A percentile compares a stretch with the other conserved stretches of the same genome.
Conservation (phyloP, 2,329 filamentous ascomycete genomes). For the Coniella lustricola region DNA sequence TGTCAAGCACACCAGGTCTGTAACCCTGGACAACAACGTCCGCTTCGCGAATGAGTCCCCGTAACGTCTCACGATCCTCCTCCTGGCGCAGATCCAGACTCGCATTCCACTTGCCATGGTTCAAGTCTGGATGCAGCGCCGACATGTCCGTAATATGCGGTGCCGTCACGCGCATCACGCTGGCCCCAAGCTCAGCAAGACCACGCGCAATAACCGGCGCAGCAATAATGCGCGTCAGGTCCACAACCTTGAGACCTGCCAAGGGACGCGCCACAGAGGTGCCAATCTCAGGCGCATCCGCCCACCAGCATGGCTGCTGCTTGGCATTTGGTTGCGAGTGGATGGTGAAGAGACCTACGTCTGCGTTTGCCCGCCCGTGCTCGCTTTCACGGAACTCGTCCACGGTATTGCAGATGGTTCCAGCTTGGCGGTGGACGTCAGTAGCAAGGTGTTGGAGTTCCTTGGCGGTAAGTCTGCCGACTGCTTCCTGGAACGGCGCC, state of each 20-base stretch:
- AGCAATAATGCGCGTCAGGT: constrained; percentile 41
- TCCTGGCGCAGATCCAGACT: constrained; percentile 34
- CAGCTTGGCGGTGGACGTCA: constrained; percentile 21
- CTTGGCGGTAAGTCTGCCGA: constrained; percentile 20
- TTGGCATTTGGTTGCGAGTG: constrained; percentile 21
- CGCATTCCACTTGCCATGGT: constrained; percentile 38
- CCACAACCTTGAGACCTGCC: constrained; percentile 41
- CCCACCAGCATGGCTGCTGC: constrained; percentile 34
- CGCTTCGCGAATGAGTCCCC: constrained; percentile 35
- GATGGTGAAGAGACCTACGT: constrained; percentile 20
- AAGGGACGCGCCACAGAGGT: constrained; percentile 26
- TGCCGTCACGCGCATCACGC: constrained; percentile 37
- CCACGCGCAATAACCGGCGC: constrained; percentile 35
- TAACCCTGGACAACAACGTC: constrained; percentile 50
- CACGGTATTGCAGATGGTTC: constrained; percentile 22
- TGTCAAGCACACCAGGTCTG: constrained; percentile 35
- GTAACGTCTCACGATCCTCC: constrained; percentile 31
- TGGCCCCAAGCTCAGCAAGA: constrained; percentile 37
- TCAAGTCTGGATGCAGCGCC: constrained; percentile 33
- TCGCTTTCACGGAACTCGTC: constrained; percentile 22
- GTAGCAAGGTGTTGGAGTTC: constrained; percentile 20
- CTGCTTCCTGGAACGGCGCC: neutral
- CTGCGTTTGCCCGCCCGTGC: constrained; percentile 21
- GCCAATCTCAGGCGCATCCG: constrained; percentile 22
- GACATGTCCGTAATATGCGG: constrained; percentile 35